Evolutionary conservation across 345 rosid species (phyloP).

Genomic region (Salix koriyanagi): DNA sequence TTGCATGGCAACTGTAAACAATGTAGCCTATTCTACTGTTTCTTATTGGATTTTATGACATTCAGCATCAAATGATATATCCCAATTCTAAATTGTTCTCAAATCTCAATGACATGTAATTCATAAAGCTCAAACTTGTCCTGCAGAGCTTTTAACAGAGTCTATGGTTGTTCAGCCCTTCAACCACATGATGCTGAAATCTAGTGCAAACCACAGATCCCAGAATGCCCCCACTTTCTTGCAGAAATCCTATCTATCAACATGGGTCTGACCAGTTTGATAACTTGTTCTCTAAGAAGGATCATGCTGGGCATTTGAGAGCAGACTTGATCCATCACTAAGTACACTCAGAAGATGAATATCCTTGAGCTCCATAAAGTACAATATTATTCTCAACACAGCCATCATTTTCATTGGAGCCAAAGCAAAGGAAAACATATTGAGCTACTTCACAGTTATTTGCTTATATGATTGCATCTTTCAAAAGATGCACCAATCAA

Average conservation of each 20-base stretch:
- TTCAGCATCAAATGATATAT: too few relatives aligned
- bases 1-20: too few relatives aligned
- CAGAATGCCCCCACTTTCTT: background rate
- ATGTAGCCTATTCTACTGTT: too few relatives aligned
- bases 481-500: background rate
- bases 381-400: background rate
- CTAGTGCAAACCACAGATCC: background rate
- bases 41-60: too few relatives aligned
- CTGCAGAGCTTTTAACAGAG: background rate
- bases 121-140: conserved; percentile 3
- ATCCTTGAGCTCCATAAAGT: background rate
- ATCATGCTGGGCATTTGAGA: background rate
- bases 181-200: background rate
- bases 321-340: background rate
- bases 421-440: background rate
- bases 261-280: conserved; percentile 7
- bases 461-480: background rate
- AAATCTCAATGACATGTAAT: background rate
- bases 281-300: background rate
- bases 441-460: conserved; percentile 1
- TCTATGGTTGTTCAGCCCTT: background rate
- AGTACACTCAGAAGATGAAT: background rate
- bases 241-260: background rate
- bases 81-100: background rate
- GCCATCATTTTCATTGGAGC: background rate